Conservation (phyloP, 805 yeast species). For the Barnettozyma sucrosica region DNA sequence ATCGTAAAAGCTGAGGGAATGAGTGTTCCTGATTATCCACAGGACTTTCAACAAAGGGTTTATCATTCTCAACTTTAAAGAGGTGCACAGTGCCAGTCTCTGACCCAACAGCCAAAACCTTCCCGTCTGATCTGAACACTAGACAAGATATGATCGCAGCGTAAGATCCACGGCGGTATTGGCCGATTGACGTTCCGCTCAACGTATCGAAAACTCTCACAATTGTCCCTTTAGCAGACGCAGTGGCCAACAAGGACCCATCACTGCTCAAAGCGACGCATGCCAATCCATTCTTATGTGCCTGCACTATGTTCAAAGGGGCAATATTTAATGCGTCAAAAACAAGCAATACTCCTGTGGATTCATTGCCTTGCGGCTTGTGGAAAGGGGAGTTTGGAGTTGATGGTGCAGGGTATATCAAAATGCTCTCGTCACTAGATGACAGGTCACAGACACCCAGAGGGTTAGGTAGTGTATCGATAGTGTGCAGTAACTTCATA, state of each 20-base stretch:
- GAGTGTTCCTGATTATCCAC: conserved; percentile 6
- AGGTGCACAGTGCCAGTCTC: conserved; percentile 63
- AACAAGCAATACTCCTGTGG: conserved; percentile 45
- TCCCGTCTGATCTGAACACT: conserved; percentile 44
- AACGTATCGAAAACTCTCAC: conserved; percentile 72
- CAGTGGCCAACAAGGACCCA: conserved; percentile 80
- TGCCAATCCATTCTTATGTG: conserved; percentile 77
- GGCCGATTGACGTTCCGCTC: conserved; percentile 49
- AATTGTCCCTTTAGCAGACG: conserved; percentile 86
- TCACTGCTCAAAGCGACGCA: conserved; percentile 62
- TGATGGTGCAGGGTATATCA: conserved; percentile 49
- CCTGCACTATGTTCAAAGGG: conserved; percentile 77
- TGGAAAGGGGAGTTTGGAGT: conserved; percentile 7
- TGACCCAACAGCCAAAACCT: conserved; percentile 50
- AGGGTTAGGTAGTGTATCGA: conserved; percentile 50
- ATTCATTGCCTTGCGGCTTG: not conserved
- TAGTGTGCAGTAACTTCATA: conserved; percentile 72
- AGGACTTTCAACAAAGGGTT: not conserved
- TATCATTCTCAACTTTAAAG: conserved; percentile 36
- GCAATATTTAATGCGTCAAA: conserved; percentile 71
- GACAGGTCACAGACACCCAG: conserved; percentile 27
- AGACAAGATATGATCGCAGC: conserved; percentile 49
- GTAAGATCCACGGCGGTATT: conserved; percentile 78
- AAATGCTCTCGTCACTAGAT: conserved; percentile 41
- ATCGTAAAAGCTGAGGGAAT: conserved; percentile 12